phyloP scores from a whole-genome alignment of 108 stramenopile genomes.

The Parmales sp. region DNA sequence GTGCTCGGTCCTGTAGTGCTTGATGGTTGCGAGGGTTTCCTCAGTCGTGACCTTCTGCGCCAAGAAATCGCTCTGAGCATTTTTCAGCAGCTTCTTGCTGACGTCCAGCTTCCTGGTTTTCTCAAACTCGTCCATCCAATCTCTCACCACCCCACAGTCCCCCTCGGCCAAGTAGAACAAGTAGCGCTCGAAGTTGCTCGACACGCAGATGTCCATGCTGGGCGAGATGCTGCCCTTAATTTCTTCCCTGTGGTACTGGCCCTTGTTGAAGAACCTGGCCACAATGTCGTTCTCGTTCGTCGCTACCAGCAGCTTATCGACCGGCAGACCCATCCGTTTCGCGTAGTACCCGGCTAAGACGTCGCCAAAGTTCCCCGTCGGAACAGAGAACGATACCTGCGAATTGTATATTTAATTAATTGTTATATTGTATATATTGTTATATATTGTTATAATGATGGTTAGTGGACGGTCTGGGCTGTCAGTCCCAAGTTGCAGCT shows the following conservation, averaged over 20 bases:
- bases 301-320: slow-evolving; percentile 84
- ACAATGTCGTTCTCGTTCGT: slow-evolving; percentile 99
- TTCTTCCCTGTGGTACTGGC: slow-evolving; percentile 78
- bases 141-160: slow-evolving; percentile 60
- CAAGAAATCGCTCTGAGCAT: slow-evolving; percentile 74
- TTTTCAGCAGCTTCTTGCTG: slow-evolving; percentile 52
- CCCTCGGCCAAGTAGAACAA: slow-evolving; percentile 85
- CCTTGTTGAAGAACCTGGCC: slow-evolving; percentile 88
- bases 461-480: too few relatives aligned
- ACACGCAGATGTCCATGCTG: slow-evolving; percentile 97
- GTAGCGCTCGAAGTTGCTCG: slow-evolving; percentile 95
- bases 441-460: too few relatives aligned
- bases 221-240: slow-evolving; percentile 82
- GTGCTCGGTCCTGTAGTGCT: slow-evolving; percentile 64
- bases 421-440: too few relatives aligned
- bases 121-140: slow-evolving; percentile 88
- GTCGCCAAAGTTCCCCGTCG: slow-evolving; percentile 99
- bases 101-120: slow-evolving; percentile 76
- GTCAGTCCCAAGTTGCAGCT: too few relatives aligned
- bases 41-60: slow-evolving; percentile 70
- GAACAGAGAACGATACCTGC: slow-evolving; percentile 77
- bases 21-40: slow-evolving; percentile 71
- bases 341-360: slow-evolving; percentile 95
- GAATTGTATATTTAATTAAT: too few relatives aligned
- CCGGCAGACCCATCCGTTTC: slow-evolving; percentile 94